These are phyloP conservation scores for Xerocomus spinulosus DNA, from an alignment of 768 basidiomycete genomes.

Conservation along the genomic window DNA sequence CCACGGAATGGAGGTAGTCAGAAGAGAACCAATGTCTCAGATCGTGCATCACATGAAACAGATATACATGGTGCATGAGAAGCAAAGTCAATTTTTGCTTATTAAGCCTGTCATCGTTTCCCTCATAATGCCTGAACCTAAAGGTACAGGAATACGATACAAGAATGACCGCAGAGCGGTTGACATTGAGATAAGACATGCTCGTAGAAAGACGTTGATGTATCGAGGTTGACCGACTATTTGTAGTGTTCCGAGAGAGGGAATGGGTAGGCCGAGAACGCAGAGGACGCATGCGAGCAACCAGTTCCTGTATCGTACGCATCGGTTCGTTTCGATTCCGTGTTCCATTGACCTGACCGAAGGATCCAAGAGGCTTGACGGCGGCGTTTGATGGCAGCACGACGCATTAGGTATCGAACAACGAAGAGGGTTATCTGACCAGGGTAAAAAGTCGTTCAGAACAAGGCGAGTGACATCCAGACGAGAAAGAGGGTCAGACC, in stretches of 20 bases:
- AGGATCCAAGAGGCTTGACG: slow-evolving; percentile 26
- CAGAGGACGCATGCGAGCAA: slow-evolving; percentile 13
- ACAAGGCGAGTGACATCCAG: background rate
- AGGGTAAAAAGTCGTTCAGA: background rate
- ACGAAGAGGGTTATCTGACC: slow-evolving; percentile 12
- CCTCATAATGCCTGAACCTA: too few species aligned
- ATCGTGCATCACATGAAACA: too few species aligned
- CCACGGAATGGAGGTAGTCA: too few species aligned
- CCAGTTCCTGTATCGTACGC: slow-evolving; percentile 1
- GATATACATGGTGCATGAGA: too few species aligned
- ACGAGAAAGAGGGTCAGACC: slow-evolving; percentile 8
- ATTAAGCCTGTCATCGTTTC: too few species aligned
- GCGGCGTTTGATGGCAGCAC: slow-evolving; percentile 17
- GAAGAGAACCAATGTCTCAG: too few species aligned
- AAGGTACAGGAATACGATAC: too few species aligned
- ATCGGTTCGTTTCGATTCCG: slow-evolving; percentile 14
- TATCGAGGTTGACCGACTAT: too few species aligned
- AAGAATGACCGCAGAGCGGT: too few species aligned
- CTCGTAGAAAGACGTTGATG: too few species aligned
- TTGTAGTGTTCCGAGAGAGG: slow-evolving; percentile 15
- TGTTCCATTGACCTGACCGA: slow-evolving; percentile 17
- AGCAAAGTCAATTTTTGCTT: too few species aligned
- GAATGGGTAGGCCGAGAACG: slow-evolving; percentile 15
- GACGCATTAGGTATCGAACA: slow-evolving; percentile 14
- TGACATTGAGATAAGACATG: too few species aligned